Conservation (phyloP, 208 protist species). For the Wallacemonas rigidus region DNA sequence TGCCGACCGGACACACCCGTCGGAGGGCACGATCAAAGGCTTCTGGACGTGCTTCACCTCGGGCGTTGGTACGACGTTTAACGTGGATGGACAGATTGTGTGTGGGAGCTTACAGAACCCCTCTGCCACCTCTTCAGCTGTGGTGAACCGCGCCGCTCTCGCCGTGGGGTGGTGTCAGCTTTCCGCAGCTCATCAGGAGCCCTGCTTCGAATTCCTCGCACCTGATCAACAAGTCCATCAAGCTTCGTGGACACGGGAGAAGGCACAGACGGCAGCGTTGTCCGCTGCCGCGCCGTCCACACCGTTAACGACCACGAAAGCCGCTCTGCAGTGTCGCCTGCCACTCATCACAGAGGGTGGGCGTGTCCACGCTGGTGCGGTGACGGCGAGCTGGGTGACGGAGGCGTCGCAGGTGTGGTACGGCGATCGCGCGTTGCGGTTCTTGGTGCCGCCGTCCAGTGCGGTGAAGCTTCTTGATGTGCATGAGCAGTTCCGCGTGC, state of each 20-base stretch:
- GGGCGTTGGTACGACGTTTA: constrained; percentile 55
- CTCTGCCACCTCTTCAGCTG: background rate
- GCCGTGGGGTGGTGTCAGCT: constrained; percentile 38
- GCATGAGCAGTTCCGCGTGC: constrained; percentile 31
- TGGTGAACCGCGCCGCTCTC: background rate
- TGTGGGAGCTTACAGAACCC: background rate
- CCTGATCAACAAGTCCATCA: constrained; percentile 10
- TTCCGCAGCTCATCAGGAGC: constrained; percentile 28
- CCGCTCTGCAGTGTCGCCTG: constrained; percentile 22
- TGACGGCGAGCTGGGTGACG: constrained; percentile 32
- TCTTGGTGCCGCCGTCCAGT: constrained; percentile 33
- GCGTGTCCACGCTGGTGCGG: constrained; percentile 14
- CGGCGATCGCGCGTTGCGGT: constrained; percentile 51
- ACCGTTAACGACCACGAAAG: constrained; percentile 4
- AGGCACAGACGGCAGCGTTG: background rate
- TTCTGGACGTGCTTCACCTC: constrained; percentile 59
- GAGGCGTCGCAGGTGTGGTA: constrained; percentile 51
- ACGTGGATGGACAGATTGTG: constrained; percentile 46
- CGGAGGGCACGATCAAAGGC: background rate
- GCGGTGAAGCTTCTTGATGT: constrained; percentile 44
- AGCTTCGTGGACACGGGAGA: constrained; percentile 1
- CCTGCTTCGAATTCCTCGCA: constrained; percentile 31
- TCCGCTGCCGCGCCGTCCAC: background rate
- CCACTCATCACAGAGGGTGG: constrained; percentile 10
- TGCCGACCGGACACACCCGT: too few relatives aligned